phyloP scores from a whole-genome alignment of 2,329 filamentous ascomycete genomes.

The Colletotrichum endophyticum region DNA sequence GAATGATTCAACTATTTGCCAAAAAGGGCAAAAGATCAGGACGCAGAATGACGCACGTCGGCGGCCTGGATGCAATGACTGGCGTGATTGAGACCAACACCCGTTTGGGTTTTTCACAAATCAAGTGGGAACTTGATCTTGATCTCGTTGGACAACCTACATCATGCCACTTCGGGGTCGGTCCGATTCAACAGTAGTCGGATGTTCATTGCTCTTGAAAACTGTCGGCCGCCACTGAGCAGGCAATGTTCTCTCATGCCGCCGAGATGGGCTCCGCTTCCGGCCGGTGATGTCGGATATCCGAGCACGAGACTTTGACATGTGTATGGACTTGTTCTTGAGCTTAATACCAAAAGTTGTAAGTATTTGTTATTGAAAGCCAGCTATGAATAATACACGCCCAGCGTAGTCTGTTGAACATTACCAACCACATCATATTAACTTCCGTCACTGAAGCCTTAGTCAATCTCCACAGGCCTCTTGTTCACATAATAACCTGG shows the following conservation, averaged over 20 bases:
- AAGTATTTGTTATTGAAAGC: fast-evolving
- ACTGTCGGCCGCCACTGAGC: neutral
- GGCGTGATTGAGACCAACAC: too few relatives aligned
- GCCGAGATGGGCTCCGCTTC: neutral
- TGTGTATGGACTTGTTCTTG: neutral
- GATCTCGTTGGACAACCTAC: too few relatives aligned
- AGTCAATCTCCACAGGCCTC: neutral
- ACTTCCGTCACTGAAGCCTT: neutral
- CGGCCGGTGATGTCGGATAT: neutral
- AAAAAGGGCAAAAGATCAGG: too few relatives aligned
- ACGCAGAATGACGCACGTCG: too few relatives aligned
- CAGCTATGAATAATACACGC: fast-evolving
- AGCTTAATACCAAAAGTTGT: fast-evolving
- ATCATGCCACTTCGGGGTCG: too few relatives aligned
- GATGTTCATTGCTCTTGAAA: too few relatives aligned
- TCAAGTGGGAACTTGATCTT: too few relatives aligned
- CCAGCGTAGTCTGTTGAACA: neutral
- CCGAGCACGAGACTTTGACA: fast-evolving
- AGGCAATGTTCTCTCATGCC: neutral
- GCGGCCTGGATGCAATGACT: fast-evolving
- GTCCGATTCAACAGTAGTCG: too few relatives aligned
- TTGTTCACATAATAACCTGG: neutral
- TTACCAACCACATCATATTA: neutral
- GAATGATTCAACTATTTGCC: too few relatives aligned
- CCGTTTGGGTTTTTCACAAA: too few relatives aligned